Percentiles rank a stretch among this genome's conserved stretches.
phyloP scores from a whole-genome alignment of 768 basidiomycete species.

The Tremella yokohamensis region DNA sequence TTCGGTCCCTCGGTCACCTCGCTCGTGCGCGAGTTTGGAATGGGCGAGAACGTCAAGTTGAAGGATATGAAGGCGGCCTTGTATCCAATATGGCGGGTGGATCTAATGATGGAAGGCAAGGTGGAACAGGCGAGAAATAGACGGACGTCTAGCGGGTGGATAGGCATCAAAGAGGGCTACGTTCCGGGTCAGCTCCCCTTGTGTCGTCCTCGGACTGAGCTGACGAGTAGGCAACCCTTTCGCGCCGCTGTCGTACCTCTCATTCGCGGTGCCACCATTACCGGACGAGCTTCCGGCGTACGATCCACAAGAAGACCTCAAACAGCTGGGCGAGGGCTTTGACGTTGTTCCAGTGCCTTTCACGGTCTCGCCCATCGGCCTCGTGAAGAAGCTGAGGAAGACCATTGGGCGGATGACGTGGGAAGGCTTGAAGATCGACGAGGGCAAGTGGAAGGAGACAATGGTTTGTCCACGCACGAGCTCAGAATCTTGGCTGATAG shows the following conservation, averaged over 20 bases:
- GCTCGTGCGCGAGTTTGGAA: conserved; percentile 38
- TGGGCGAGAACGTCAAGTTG: conserved; percentile 33
- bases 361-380: conserved; percentile 36
- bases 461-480: conserved; percentile 24
- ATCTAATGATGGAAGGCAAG: conserved; percentile 25
- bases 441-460: conserved; percentile 31
- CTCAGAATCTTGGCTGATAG: not conserved
- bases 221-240: conserved; percentile 40
- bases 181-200: conserved; percentile 34
- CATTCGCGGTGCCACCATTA: conserved; percentile 41
- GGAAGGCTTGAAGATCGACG: conserved; percentile 32
- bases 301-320: conserved; percentile 30
- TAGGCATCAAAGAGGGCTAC: conserved; percentile 38
- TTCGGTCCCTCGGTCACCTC: conserved; percentile 27
- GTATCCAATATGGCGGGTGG: conserved; percentile 46
- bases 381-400: conserved; percentile 28
- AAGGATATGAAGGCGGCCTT: conserved; percentile 43
- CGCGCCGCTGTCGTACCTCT: conserved; percentile 43
- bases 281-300: conserved; percentile 35
- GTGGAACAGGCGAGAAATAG: conserved; percentile 18
- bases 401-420: conserved; percentile 27
- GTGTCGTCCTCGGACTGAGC: not conserved
- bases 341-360: conserved; percentile 45
- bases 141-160: conserved; percentile 25
- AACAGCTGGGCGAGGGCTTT: conserved; percentile 35